Conservation (phyloP, 2,329 filamentous ascomycete species). For the Arthroderma sp. region DNA sequence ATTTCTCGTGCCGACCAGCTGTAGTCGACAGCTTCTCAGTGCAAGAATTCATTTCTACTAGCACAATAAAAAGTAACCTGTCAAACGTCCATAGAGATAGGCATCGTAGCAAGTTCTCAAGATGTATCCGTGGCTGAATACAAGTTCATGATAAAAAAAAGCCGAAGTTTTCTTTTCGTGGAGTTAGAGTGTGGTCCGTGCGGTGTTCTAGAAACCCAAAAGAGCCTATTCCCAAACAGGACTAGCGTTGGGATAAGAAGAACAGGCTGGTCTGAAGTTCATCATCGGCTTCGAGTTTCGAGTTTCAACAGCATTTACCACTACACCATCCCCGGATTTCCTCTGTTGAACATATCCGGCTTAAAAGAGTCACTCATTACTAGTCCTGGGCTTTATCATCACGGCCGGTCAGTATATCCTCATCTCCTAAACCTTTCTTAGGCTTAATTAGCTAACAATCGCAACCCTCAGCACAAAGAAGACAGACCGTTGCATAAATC, state of each 20-base stretch:
- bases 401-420: background rate
- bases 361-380: background rate
- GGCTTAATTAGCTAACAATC: background rate
- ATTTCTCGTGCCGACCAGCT: too few species aligned
- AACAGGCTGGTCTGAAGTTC: background rate
- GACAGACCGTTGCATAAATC: background rate
- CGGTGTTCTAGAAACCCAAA: background rate
- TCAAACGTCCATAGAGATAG: too few species aligned
- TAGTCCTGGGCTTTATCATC: background rate
- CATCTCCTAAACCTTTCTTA: background rate
- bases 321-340: background rate
- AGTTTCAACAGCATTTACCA: background rate
- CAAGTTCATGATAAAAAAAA: too few species aligned
- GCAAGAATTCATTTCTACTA: too few species aligned
- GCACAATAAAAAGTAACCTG: too few species aligned
- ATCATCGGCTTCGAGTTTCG: background rate
- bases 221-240: background rate
- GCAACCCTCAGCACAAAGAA: background rate
- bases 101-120: background rate
- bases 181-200: conserved; percentile 5
- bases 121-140: background rate
- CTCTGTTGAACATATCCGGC: background rate
- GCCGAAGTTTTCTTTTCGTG: background rate
- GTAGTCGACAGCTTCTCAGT: too few species aligned
- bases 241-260: background rate